Evolutionary conservation across 345 rosid genomes (phyloP).

Genomic region (Citrus australasica): DNA sequence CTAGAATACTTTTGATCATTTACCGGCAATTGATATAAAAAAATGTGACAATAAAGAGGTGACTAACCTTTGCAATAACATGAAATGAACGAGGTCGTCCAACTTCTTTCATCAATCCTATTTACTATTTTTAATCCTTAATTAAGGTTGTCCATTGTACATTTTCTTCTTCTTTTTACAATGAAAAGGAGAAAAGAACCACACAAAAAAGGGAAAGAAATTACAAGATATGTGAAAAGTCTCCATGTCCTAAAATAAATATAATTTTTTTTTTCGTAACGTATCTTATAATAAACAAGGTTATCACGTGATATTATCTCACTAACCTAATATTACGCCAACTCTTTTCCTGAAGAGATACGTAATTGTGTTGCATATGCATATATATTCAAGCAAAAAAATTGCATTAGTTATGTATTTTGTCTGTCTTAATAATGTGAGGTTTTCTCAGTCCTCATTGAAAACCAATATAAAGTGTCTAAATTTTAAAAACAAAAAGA

Average conservation of each 20-base stretch:
- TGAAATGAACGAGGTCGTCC: background rate
- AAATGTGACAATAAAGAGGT: background rate
- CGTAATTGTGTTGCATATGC: background rate
- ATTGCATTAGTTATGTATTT: too few relatives aligned
- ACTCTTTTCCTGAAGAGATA: background rate
- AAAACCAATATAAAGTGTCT: too few relatives aligned
- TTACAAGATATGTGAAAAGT: background rate
- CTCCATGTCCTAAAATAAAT: too few relatives aligned
- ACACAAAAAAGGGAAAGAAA: background rate
- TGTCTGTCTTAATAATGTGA: too few relatives aligned
- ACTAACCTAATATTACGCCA: too few relatives aligned
- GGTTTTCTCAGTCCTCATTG: too few relatives aligned
- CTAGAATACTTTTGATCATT: too few relatives aligned
- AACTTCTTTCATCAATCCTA: too few relatives aligned
- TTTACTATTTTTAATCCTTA: background rate
- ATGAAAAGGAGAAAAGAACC: background rate
- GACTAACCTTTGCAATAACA: background rate
- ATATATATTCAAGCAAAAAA: background rate
- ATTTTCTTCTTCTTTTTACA: background rate
- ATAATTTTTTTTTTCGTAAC: too few relatives aligned
- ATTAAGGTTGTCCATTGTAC: background rate
- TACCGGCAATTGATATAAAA: too few relatives aligned
- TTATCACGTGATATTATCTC: background rate
- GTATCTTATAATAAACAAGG: background rate
- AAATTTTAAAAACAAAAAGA: too few relatives aligned